Base-by-base conservation (phyloP, 345 rosid species). In the Gossypium rotundifolium region DNA sequence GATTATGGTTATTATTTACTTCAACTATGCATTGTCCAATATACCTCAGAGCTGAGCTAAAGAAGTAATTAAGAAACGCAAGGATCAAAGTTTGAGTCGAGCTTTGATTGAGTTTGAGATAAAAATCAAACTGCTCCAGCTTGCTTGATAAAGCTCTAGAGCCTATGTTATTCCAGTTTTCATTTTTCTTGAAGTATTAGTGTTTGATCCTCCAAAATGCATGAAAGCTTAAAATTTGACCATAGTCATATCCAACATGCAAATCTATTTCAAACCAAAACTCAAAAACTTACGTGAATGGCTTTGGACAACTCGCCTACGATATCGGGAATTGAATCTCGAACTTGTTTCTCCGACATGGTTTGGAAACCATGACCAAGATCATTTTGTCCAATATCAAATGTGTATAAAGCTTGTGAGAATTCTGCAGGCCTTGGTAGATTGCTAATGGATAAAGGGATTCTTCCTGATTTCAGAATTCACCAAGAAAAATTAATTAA, bases 341-440 rank as follows among this genome's bases (percentile, higher is more conserved):
- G 60, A 20, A 20, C 10, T 18, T 55, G 25, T 18, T 55, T 20
- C 12, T 55, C 60, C 0, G 60, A 18, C 27, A 18, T 55, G 27
- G 25, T 8, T 55, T 20, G 60, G 27, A 55, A 55, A 55, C 60
- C 60, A 20, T 55, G 27, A 18, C 25, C 89, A 17, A 86, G 73
- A 76, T 83, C 79, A 22, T 22, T 57, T 20, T 57, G 61, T 20
- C 61, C 61, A 20, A 57, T 57, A 57, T 57, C 61, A 20, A 57
- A 57, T 57, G 61, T 57, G 14, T 57, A 57, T 57, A 57, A 9
- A 22, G 61, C 61, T 10, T 57, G 27, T 57, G 61, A 22, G 61
- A 57, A 57, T 9, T 57, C 61, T 0, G 13, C 61, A 9, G 61
- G 61, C 23, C 27, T 22, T 20, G 61, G 61, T 2, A 57, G 27